phyloP scores from a whole-genome alignment of 1,284 basidiomycete genomes.

The Cryptococcus sp. region DNA sequence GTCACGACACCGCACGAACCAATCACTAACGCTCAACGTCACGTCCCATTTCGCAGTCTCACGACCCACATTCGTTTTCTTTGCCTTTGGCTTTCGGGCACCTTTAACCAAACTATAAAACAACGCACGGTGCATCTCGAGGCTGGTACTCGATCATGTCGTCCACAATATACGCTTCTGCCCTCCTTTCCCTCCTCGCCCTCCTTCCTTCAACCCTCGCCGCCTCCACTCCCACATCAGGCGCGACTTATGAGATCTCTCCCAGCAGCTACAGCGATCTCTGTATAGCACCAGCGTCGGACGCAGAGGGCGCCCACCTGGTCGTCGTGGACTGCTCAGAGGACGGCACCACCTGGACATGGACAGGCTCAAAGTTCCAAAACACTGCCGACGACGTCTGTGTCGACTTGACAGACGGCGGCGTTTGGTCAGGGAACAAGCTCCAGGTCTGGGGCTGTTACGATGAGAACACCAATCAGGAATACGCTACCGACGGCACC shows the following conservation, averaged over 20 bases:
- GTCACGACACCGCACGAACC: neutral
- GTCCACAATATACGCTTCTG: conserved; percentile 15
- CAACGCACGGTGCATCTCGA: neutral
- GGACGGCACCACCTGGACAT: conserved; percentile 33
- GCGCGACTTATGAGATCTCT: conserved; percentile 36
- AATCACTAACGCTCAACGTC: neutral
- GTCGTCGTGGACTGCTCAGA: conserved; percentile 37
- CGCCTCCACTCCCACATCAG: conserved; percentile 16
- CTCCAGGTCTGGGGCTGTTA: conserved; percentile 44
- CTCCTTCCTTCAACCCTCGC: conserved; percentile 25
- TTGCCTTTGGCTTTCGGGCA: conserved; percentile 13
- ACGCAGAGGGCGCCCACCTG: conserved; percentile 33
- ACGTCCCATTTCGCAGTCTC: neutral
- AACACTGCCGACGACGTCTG: conserved; percentile 39
- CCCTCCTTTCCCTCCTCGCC: conserved; percentile 25
- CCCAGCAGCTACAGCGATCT: conserved; percentile 32
- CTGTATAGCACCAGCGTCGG: conserved; percentile 35
- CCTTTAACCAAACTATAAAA: neutral
- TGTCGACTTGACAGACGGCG: conserved; percentile 41
- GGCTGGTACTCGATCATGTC: conserved; percentile 14
- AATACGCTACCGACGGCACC: conserved; percentile 28
- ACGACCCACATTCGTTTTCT: conserved; percentile 1
- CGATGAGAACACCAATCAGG: conserved; percentile 40
- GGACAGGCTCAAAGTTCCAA: conserved; percentile 28
- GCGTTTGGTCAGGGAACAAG: conserved; percentile 36